Conservation (phyloP, 2,329 filamentous ascomycete species). For the Colletotrichum spinosum region DNA sequence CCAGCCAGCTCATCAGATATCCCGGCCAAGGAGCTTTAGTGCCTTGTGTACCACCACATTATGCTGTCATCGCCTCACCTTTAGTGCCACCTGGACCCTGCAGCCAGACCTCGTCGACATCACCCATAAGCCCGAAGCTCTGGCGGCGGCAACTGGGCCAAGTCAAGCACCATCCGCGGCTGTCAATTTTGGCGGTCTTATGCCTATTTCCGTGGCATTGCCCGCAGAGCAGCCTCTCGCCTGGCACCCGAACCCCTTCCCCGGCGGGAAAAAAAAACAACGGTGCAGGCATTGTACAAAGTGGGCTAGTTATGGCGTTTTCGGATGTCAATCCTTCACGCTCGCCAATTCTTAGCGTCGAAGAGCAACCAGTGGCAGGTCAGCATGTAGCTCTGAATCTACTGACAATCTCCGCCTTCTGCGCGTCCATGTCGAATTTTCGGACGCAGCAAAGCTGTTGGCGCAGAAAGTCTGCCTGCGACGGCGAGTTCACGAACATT, state of each 20-base stretch:
- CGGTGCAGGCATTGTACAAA: neutral
- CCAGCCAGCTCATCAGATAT: neutral
- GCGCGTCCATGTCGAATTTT: constrained; percentile 3
- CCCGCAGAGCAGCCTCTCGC: neutral
- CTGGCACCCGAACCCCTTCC: neutral
- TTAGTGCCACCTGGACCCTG: constrained; percentile 8
- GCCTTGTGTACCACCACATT: neutral
- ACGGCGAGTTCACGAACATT: constrained; percentile 5
- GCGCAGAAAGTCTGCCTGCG: neutral
- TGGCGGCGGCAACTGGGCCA: constrained; percentile 11
- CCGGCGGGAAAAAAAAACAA: too few species aligned
- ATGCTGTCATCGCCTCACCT: constrained; percentile 11
- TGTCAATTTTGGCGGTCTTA: constrained; percentile 17
- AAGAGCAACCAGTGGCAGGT: constrained; percentile 20
- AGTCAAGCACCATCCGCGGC: constrained; percentile 14
- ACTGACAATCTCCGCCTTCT: constrained; percentile 10
- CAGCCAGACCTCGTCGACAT: constrained; percentile 21
- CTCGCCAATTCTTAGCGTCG: constrained; percentile 10
- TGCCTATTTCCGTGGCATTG: constrained; percentile 3
- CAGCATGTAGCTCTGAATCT: neutral
- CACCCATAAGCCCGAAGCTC: neutral
- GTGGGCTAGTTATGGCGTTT: constrained; percentile 16
- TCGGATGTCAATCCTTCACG: constrained; percentile 3
- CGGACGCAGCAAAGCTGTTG: neutral
- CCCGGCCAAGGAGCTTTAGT: too few species aligned